A percentile compares a stretch with the other conserved stretches of the same genome.
These are phyloP conservation scores for Zoysia pacifica DNA, from an alignment of 176 grass and related monocot genomes.

Conservation along the genomic window DNA sequence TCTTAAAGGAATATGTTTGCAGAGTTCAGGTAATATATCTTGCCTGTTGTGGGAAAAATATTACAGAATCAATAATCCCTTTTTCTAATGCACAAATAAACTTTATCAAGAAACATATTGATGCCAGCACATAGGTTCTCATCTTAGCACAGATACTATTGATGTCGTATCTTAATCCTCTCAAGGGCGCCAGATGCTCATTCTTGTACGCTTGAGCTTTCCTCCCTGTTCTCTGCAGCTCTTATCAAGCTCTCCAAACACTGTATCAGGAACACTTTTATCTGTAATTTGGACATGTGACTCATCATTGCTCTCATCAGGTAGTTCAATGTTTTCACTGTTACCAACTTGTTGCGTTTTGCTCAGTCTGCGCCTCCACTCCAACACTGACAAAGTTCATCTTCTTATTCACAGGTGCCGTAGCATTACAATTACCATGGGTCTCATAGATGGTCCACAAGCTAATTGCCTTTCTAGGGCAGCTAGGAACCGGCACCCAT, in stretches of 20 bases:
- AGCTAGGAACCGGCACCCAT: too few species aligned
- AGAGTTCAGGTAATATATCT: too few species aligned
- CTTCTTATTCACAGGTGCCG: constrained; percentile 25
- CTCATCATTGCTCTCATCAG: constrained; percentile 65
- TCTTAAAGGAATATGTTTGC: too few species aligned
- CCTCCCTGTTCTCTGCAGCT: constrained; percentile 50
- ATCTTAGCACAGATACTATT: constrained; percentile 28
- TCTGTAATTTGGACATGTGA: constrained; percentile 59
- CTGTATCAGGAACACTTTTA: constrained; percentile 54
- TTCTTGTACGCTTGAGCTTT: constrained; percentile 44
- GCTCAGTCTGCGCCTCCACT: constrained; percentile 52
- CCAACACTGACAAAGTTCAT: constrained; percentile 75
- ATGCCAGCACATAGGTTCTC: not conserved
- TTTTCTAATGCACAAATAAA: too few species aligned
- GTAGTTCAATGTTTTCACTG: constrained; percentile 76
- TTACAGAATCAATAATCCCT: too few species aligned
- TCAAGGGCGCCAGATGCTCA: constrained; percentile 60
- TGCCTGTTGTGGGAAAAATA: too few species aligned
- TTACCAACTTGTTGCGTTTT: constrained; percentile 39
- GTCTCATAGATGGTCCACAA: not conserved
- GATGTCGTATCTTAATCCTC: constrained; percentile 71
- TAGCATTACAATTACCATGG: constrained; percentile 19
- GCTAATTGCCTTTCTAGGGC: too few species aligned
- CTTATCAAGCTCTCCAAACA: constrained; percentile 70
- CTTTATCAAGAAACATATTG: too few species aligned